Evolutionary conservation across 352 stramenopile genomes (phyloP), one percentile per base, ranked within the genome.

Genomic region (Phytophthora melonis): DNA sequence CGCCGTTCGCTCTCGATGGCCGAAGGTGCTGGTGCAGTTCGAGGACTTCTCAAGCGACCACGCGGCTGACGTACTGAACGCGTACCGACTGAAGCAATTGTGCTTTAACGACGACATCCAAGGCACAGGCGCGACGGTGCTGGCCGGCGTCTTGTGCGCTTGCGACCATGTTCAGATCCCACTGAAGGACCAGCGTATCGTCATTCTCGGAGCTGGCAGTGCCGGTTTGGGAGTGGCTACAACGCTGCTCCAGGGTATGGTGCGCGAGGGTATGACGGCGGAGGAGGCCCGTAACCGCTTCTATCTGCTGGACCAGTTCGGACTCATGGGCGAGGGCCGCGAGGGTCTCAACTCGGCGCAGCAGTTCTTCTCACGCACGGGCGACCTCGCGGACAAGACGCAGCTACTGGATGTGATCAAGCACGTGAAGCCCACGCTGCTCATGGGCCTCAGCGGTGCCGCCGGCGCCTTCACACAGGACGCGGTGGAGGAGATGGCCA

Each of bases 81-180:
- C 96, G 23, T 99, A 99, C 79, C 87, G 96, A 11, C 63, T 98
- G 21, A 91, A 97, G 66, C 89, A 98, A 66, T 77, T 98, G 19
- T 98, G 94, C 74, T 98, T 98, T 75, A 99, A 99, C 78, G 97
- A 99, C 82, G 98, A 99, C 76, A 99, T 99, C 73, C 97, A 99
- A 73, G 98, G 97, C 32, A 99, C 98, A 3, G 98, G 95, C 50
- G 95, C 97, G 14, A 98, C 97, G 0, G 92, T 98, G 59, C 72
- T 99, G 50, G 97, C 97, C 21, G 97, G 97, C 3, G 84, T 85
- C 60, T 68, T 95, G 13, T 91, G 84, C 43, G 89, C 87, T 11
- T 93, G 87, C 21, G 74, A 78, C 39, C 88, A 75, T 9, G 87
- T 94, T 1, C 55, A 87, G 8, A 86, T 90, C 36, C 87, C 88